Evolutionary conservation across 495 filamentous ascomycete genomes (phyloP).

Genomic region (Amniculicola lignicola): DNA sequence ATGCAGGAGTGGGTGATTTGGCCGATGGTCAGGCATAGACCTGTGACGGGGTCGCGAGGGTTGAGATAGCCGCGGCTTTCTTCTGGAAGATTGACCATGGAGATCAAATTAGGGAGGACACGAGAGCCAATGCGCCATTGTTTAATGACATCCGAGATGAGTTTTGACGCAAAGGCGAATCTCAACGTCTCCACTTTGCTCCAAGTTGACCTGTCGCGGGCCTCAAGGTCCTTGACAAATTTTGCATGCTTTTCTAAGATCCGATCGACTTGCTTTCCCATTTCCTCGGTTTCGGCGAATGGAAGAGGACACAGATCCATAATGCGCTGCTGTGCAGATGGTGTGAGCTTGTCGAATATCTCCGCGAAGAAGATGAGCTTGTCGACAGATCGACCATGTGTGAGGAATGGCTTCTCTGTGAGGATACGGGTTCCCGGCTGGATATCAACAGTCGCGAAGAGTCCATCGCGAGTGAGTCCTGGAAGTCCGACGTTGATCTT

Average conservation of each 20-base stretch:
- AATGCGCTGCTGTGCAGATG: not conserved
- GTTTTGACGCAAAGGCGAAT: not conserved
- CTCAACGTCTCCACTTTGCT: not conserved
- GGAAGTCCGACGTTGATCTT: no score
- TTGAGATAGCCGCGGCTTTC: not conserved
- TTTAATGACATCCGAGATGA: not conserved
- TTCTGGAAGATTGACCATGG: not conserved
- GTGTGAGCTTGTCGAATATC: no score
- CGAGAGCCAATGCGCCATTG: not conserved
- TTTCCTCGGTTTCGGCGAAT: not conserved
- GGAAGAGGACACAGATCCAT: no score
- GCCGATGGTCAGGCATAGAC: not conserved
- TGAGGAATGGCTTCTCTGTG: no score
- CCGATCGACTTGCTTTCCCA: not conserved
- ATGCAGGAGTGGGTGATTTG: not conserved
- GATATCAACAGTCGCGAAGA: no score
- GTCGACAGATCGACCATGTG: no score
- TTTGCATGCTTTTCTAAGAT: no score
- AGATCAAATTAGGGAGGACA: not conserved
- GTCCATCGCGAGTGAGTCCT: no score
- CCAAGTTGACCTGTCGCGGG: not conserved
- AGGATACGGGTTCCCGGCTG: no score
- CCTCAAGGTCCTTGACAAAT: no score
- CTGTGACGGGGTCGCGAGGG: not conserved
- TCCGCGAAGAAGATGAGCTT: no score